phyloP scores from a whole-genome alignment of 208 protist genomes.

The Acanthamoeba culbertsoni region DNA sequence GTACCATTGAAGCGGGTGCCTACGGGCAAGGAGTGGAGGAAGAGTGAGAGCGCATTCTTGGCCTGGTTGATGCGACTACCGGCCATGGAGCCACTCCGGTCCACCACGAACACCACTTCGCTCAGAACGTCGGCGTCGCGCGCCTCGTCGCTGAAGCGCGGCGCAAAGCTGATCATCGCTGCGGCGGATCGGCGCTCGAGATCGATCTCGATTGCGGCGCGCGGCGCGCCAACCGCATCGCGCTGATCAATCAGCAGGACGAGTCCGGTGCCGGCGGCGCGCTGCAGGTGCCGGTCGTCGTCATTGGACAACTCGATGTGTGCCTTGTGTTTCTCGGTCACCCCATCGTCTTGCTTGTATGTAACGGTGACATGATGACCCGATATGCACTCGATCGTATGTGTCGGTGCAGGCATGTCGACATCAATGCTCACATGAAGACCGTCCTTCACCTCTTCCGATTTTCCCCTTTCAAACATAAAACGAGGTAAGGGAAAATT shows the following conservation, averaged over 20 bases:
- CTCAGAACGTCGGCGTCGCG: conserved; percentile 18
- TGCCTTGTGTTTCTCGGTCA: too few relatives aligned
- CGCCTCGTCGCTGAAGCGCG: background rate
- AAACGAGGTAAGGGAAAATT: background rate
- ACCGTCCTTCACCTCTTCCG: background rate
- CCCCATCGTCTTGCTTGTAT: too few relatives aligned
- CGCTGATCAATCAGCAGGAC: background rate
- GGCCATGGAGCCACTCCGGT: conserved; percentile 72
- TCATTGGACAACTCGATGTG: too few relatives aligned
- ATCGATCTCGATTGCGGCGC: background rate
- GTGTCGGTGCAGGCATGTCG: background rate
- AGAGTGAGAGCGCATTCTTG: conserved; percentile 63
- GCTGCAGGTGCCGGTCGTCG: too few relatives aligned
- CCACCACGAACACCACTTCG: conserved; percentile 75
- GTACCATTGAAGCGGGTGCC: conserved; percentile 52
- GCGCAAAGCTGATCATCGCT: conserved; percentile 12
- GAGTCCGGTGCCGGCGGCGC: too few relatives aligned
- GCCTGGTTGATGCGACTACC: conserved; percentile 65
- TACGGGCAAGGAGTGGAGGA: conserved; percentile 67
- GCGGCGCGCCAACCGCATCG: background rate
- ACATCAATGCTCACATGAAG: background rate
- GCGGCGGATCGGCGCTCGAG: background rate
- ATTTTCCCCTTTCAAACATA: background rate
- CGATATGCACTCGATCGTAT: background rate
- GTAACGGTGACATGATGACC: background rate